Evolutionary conservation across 768 basidiomycete species (phyloP), one percentile per base, ranked within the genome.

Genomic region (Rhodosporidiobolus sp.): DNA sequence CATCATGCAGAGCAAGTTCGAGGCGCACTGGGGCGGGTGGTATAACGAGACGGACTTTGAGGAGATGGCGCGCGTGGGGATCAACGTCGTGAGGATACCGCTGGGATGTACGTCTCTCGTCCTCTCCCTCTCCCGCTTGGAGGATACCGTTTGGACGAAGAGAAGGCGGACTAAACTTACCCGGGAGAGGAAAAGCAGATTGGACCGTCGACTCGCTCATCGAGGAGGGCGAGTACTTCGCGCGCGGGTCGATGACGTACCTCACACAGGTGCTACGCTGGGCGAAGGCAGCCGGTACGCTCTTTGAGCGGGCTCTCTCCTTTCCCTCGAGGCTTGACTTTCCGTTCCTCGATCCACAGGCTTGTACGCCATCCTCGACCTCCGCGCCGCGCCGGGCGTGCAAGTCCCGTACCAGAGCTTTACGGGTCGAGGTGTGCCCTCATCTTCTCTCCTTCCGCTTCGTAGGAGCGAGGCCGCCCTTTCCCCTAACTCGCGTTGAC

Each of bases 151-250:
- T 14, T 14, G 38, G 38, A 43, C 7, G 38, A 43, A 14, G 14
- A 43, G 38, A 43, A 43, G 38, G 38, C 7, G 38, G 38, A 43
- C 22, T 2, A 35, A 2, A 14, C 16, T 43, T 3, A 5, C 24
- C 14, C 9, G 8, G 56, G 6, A 24, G 5, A 24, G 24, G 1
- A n/a, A 43, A 1, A 26, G 26, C 59, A 70, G 69, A 55, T 22
- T 72, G 70, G 70, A 66, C 59, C 4, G 60, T 72, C 48, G 70
- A 72, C 14, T 35, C 59, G 35, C 38, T 52, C 16, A 63, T 72
- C 20, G 22, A 28, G 20, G 54, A 56, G 28, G 60, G 35, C 45
- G 70, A 72, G 61, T 38, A 61, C 35, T 63, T 66, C 30, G 46
- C 70, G 1, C 38, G 32, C 22, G 60, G 60, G 3, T 45, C 52